phyloP scores from a whole-genome alignment of 2,329 filamentous ascomycete species.

The Colletotrichum sp. region DNA sequence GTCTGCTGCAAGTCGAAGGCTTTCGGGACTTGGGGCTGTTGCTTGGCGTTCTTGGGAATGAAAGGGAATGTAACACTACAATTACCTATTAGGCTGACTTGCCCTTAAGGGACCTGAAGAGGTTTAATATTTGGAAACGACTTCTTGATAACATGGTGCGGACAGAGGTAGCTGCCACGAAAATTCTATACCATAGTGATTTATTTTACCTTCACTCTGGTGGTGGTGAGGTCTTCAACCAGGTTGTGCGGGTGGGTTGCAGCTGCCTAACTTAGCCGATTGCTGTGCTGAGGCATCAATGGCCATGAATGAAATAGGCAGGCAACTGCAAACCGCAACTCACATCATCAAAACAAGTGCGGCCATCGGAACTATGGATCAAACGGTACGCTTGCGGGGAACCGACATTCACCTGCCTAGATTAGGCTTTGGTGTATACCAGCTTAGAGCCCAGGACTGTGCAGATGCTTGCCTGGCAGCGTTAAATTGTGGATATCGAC shows the following conservation, averaged over 20 bases:
- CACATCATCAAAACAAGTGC: background rate
- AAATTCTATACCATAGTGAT: background rate
- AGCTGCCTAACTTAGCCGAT: background rate
- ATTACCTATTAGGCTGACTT: background rate
- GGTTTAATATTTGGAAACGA: constrained; percentile 4
- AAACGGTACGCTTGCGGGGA: constrained; percentile 16
- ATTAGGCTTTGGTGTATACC: constrained; percentile 76
- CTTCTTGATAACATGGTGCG: background rate
- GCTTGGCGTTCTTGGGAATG: constrained; percentile 2
- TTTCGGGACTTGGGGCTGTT: background rate
- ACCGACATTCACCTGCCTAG: constrained; percentile 55
- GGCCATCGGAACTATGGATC: background rate
- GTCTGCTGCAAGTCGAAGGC: background rate
- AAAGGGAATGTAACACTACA: constrained; percentile 11
- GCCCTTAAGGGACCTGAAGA: background rate
- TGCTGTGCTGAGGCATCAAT: background rate
- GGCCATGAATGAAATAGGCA: background rate
- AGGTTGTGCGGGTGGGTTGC: background rate
- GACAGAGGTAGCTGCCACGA: background rate
- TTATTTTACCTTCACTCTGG: background rate
- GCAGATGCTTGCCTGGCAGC: constrained; percentile 63
- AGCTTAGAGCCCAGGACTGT: constrained; percentile 59
- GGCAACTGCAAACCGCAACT: background rate
- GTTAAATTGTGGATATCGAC: constrained; percentile 62
- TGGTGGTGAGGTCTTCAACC: background rate